These are phyloP conservation scores for Rutstroemia sp. DNA, from an alignment of 2,329 filamentous ascomycete species.

Conservation along the genomic window DNA sequence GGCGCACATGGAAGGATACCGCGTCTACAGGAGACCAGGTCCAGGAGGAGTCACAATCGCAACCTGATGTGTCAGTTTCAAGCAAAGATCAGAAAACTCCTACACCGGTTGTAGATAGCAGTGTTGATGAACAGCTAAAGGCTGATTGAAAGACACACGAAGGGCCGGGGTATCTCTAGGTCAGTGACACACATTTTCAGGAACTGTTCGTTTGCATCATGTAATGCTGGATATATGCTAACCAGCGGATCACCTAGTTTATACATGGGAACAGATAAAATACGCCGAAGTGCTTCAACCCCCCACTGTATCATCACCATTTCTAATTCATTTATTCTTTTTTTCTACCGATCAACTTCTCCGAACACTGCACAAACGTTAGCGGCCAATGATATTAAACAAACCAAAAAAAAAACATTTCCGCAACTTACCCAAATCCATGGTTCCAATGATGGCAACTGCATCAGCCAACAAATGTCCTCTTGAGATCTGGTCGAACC, in stretches of 20 bases:
- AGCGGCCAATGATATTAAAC: conserved; percentile 11
- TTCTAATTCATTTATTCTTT: conserved; percentile 10
- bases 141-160: neutral
- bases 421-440: conserved; percentile 68
- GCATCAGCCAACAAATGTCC: conserved; percentile 94
- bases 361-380: conserved; percentile 26
- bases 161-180: neutral
- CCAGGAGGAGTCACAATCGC: neutral
- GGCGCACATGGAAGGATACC: no score
- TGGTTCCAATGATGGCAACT: conserved; percentile 87
- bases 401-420: conserved; percentile 10
- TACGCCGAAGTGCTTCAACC: neutral
- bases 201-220: neutral
- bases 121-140: neutral
- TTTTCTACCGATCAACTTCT: conserved; percentile 44
- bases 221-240: neutral
- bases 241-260: neutral
- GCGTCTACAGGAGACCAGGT: neutral
- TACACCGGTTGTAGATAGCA: conserved; percentile 10
- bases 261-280: neutral
- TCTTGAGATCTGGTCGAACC: conserved; percentile 87
- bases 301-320: neutral
- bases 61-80: no score
- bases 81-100: neutral
- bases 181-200: neutral